Conservation (phyloP, 371 early-diverging fungal species). For the Mortierella sp. region DNA sequence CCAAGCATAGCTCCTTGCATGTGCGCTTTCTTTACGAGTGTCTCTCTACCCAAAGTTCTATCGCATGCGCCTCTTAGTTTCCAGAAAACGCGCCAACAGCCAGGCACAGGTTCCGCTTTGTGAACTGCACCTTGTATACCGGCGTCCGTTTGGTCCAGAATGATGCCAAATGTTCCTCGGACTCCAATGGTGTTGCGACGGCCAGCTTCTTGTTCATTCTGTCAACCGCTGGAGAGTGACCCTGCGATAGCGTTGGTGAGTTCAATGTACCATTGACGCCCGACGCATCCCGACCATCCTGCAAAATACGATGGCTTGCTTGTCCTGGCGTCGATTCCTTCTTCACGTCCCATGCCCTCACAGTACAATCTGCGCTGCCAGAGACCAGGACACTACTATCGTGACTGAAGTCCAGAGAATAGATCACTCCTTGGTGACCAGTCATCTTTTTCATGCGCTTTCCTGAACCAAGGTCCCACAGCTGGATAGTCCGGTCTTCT, state of each 20-base stretch:
- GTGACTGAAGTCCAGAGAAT: constrained; percentile 88
- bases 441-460: constrained; percentile 79
- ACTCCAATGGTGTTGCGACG: constrained; percentile 19
- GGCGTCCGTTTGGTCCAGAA: constrained; percentile 97
- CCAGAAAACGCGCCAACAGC: constrained; percentile 75
- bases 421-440: constrained; percentile 91
- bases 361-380: constrained; percentile 92
- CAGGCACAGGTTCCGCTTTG: constrained; percentile 87
- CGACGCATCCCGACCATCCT: constrained; percentile 14
- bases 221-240: constrained; percentile 25
- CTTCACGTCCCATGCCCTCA: constrained; percentile 95
- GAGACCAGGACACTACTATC: constrained; percentile 91
- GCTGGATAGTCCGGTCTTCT: constrained; percentile 84
- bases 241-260: constrained; percentile 17
- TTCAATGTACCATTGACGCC: not conserved
- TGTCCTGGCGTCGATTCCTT: constrained; percentile 56
- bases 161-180: constrained; percentile 75
- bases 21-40: not conserved
- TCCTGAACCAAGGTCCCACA: constrained; percentile 99
- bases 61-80: not conserved
- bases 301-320: constrained; percentile 36
- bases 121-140: constrained; percentile 88
- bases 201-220: constrained; percentile 30
- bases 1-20: too few species aligned
- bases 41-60: too few species aligned